Conservation (phyloP, 495 filamentous ascomycete genomes). For the Hyaloscypha hepaticicola region DNA sequence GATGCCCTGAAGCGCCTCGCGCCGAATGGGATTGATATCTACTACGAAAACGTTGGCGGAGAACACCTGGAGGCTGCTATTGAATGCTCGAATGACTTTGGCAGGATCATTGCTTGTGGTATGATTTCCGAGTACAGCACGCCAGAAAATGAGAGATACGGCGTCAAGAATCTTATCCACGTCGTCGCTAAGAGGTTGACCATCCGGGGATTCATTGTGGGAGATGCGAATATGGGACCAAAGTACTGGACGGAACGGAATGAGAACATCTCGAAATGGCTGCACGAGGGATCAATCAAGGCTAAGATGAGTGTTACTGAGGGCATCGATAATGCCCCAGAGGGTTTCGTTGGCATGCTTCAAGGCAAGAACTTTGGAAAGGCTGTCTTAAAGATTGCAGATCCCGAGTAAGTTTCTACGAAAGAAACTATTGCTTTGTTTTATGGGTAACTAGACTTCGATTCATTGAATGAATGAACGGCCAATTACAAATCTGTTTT, state of each 20-base stretch:
- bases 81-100: constrained; percentile 63
- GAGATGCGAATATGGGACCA: constrained; percentile 60
- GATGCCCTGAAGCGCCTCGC: constrained; percentile 74
- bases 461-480: neutral
- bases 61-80: constrained; percentile 81
- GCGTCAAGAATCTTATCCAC: constrained; percentile 62
- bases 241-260: constrained; percentile 76
- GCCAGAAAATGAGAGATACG: constrained; percentile 56
- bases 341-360: constrained; percentile 85
- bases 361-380: constrained; percentile 91
- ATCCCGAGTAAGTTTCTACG: constrained; percentile 20
- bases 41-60: constrained; percentile 94
- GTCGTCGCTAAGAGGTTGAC: constrained; percentile 48
- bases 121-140: constrained; percentile 75
- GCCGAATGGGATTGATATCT: constrained; percentile 87
- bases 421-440: neutral
- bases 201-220: constrained; percentile 76
- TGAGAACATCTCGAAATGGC: constrained; percentile 79
- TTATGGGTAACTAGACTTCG: neutral
- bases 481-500: neutral
- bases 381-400: constrained; percentile 72
- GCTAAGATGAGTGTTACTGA: constrained; percentile 65
- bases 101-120: constrained; percentile 63
- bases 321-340: constrained; percentile 79
- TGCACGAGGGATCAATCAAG: constrained; percentile 79